A percentile compares a stretch with the other conserved stretches of the same genome.
Evolutionary conservation across 495 filamentous ascomycete species (phyloP).

Genomic region (Penicillium bovifimosum): DNA sequence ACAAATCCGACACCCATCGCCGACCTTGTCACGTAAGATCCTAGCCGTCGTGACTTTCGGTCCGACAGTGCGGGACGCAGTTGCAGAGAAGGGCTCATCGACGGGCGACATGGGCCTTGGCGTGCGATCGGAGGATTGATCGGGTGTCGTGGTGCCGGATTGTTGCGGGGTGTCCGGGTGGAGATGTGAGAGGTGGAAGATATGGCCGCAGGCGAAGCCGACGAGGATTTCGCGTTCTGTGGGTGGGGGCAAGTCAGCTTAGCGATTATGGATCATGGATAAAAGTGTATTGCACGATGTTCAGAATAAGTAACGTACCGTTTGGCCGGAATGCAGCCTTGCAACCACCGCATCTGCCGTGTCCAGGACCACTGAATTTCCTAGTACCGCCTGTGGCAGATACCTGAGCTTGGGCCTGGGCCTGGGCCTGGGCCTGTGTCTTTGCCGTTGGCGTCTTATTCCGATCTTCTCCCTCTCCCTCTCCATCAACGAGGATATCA

Average conservation of each 20-base stretch:
- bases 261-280: too few species aligned
- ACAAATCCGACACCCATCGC: constrained; percentile 67
- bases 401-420: constrained; percentile 20
- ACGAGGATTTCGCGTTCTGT: constrained; percentile 72
- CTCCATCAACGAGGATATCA: constrained; percentile 53
- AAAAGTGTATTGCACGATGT: too few species aligned
- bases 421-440: constrained; percentile 23
- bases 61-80: constrained; percentile 58
- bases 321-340: constrained; percentile 50
- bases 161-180: constrained; percentile 39
- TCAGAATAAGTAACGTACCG: constrained; percentile 41
- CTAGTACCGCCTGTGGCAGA: constrained; percentile 14
- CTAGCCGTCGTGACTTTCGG: constrained; percentile 88
- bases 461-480: constrained; percentile 8
- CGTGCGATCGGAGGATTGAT: constrained; percentile 21
- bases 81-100: constrained; percentile 14
- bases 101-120: constrained; percentile 27
- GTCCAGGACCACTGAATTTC: constrained; percentile 20
- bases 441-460: constrained; percentile 37
- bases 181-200: constrained; percentile 83
- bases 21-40: constrained; percentile 64
- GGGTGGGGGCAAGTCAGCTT: too few species aligned
- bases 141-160: constrained; percentile 12
- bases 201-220: constrained; percentile 86
- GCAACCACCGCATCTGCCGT: constrained; percentile 54